Base-by-base conservation (phyloP, 2,329 filamentous ascomycete genomes). In the Aspergillus chevalieri region DNA sequence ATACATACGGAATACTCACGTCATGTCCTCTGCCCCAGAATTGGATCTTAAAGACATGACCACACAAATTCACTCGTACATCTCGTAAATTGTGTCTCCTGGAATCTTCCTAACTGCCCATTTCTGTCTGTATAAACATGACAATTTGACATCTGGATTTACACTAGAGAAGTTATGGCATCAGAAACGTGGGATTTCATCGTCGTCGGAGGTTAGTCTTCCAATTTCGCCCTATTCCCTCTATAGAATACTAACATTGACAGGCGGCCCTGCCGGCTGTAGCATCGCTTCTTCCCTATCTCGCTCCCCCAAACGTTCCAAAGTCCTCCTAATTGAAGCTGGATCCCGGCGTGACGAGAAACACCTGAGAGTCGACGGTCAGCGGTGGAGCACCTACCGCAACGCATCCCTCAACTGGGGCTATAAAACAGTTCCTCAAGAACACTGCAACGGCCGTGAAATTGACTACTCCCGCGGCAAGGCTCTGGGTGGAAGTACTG, bases 241-340 rank as follows among this genome's bases (percentile, higher is more conserved):
- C 6, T 26, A 1, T 26, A 1, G 4, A 21, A 10, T 22, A 34
- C 28, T 17, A 9, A 14, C 22, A 12, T 17, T 39, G 14, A 12
- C 50, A 81, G 81, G 73, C 52, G 82, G 83, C n/a, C 78, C 83
- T 2, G 74, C 83, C 6, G 83, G 83, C 6, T 77, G 77, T 44
- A 68, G 78, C 1, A 60, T 85, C 12, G 82, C 83, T 0, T 66
- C 76, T 1, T 67, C 71, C 1, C 74, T 86, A 3, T 74, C 80
- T 2, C 64, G 69, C 15, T 68, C 77, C 0, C 34, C 69, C 0
- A 69, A 71, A 33, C 69, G 65, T 7, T 82, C 82, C 0, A 71
- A 62, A 0, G 75, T 86, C 1, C 74, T 85, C 1, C 72, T 86
- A 1, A 65, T 86, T 2, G 83, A 86, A 64, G 82, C 82, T 1